A percentile compares a stretch with the other conserved stretches of the same genome.
Conservation (phyloP, 495 filamentous ascomycete species). For the Diplogelasinospora grovesii region DNA sequence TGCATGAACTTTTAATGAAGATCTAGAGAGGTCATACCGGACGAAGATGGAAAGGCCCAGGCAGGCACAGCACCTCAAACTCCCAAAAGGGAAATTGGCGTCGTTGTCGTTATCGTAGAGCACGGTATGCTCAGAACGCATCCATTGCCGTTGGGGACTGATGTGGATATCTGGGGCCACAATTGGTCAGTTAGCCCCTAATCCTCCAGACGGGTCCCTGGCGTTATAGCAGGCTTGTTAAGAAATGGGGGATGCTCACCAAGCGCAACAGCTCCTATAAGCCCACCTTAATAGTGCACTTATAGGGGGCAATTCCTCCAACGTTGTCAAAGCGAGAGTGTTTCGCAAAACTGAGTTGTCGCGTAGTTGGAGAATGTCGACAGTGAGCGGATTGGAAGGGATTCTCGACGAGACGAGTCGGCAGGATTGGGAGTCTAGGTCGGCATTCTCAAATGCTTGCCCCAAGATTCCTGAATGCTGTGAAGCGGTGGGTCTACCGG, state of each 20-base stretch:
- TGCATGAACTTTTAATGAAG: not conserved
- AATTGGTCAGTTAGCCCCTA: too few relatives aligned
- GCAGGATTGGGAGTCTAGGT: not conserved
- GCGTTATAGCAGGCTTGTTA: too few relatives aligned
- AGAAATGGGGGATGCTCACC: too few relatives aligned
- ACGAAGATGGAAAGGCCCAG: not conserved
- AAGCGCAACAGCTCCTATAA: not conserved
- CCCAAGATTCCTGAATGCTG: not conserved
- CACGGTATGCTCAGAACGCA: not conserved
- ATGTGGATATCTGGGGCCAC: too few relatives aligned
- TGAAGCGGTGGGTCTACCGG: not conserved
- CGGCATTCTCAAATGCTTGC: slow-evolving; percentile 7
- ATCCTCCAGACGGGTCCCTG: too few relatives aligned
- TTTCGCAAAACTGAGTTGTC: not conserved
- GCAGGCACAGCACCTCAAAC: not conserved
- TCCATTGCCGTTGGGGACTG: too few relatives aligned
- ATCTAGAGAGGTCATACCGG: not conserved
- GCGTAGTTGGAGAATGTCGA: not conserved
- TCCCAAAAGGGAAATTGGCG: too few relatives aligned
- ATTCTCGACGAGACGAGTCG: not conserved
- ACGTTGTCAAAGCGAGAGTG: not conserved
- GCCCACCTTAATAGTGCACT: not conserved
- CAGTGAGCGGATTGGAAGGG: not conserved
- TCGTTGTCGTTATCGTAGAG: slow-evolving; percentile 3
- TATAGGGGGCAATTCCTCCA: slow-evolving; percentile 15